Evolutionary conservation across 2,329 filamentous ascomycete genomes (phyloP), one percentile per base, ranked within the genome.

Genomic region (Fusarium keratoplasticum): DNA sequence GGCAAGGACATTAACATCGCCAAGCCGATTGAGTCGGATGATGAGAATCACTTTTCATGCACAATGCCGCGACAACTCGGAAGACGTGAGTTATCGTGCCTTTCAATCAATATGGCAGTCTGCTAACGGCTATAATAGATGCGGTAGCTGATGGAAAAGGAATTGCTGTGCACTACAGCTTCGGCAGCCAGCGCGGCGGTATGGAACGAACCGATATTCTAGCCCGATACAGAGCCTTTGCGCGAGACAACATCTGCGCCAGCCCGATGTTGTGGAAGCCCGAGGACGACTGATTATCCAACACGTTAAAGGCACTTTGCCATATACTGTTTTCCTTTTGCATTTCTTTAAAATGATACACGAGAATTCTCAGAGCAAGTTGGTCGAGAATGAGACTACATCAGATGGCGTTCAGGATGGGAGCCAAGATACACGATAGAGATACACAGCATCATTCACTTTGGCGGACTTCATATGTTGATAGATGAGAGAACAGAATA

Each of bases 161-260:
- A 2, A 78, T 90, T 10, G 88, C 86, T 4, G 85, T 84, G 6
- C 88, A 90, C 77, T 90, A 88, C 74, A 86, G 85, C 69, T 87
- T 87, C 63, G 82, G 80, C 13, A 82, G 82, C 9, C 83, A 86
- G 69, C 72, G 75, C 20, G 61, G 36, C 20, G 80, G 82, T 6
- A 81, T 90, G 64, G 83, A 84, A n/a, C 80, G 82, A 60, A 90
- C 89, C 0, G 88, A 91, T 74, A 80, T 90, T 18, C 79, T 91
- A 10, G 83, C 86, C 40, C 82, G 89, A 35, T 90, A 89, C 76
- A 83, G 84, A 16, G 82, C 84, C 2, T 90, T 87, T 79, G 89
- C 88, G 0, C 81, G 84, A 40, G 87, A 90, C 73, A 84, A 83
- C 25, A 83, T 89, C 18, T 91, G 89, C 68, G 59, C 65, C 10